Evolutionary conservation across 192 early-diverging fungal species (phyloP), one percentile per base, ranked within the genome.

Genomic region (Phycomyces nitens): DNA sequence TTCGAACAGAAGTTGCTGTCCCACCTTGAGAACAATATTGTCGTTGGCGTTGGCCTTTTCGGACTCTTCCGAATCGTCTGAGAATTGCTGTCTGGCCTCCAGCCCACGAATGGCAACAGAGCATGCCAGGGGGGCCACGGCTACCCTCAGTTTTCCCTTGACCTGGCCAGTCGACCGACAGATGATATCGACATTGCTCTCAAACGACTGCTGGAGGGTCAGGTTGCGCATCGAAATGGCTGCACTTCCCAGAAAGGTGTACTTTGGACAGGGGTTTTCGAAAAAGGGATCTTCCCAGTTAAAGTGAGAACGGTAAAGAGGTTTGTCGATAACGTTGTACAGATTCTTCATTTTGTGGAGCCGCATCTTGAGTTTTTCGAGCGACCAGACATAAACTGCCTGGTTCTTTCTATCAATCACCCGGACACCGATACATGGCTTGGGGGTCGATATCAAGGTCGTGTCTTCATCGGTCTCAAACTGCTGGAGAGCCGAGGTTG

Each of bases 241-340:
- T 0, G 80, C 80, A 26, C 69, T 72, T 3, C 85, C 85, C 42
- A 85, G 69, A 57, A 83, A 85, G 0, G 83, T 71, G 50, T 72
- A 87, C 9, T 70, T 58, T 26, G 82, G 80, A 39, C 72, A 71
- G 0, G 85, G 83, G 29, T 75, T 82, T 50, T 87, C 82, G 34
- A 81, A 83, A 53, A 85, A 85, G 7, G 86, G 83, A 62, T 85
- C 84, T 70, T 84, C 80, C 79, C 78, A 73, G 23, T 81, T 80
- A 53, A 81, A 78, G 23, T 87, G 82, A 55, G 81, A 82, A 47
- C 79, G 66, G 54, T 85, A 85, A 7, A 75, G 72, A 9, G 82
- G 84, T 21, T 78, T 76, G 53, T 84, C 82, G 1, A 78, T 75
- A 51, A 71, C 81, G 55, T 85, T 80, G 60, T 88, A 85, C 49